Conservation (phyloP, 2,329 filamentous ascomycete species). For the Fusarium verticillioides region DNA sequence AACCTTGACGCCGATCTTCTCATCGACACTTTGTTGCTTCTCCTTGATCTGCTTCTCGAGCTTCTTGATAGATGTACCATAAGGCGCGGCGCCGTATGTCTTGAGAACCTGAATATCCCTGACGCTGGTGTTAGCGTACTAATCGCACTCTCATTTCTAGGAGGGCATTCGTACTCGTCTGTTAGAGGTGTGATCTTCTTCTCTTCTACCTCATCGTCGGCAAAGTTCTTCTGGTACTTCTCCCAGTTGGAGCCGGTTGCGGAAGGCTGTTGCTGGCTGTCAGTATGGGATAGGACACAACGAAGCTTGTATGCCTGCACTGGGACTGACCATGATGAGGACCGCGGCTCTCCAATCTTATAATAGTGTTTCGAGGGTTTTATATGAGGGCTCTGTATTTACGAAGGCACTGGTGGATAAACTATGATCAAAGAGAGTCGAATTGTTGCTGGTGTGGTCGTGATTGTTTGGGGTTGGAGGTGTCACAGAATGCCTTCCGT, state of each 20-base stretch:
- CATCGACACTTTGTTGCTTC: constrained; percentile 96
- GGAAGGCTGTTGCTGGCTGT: constrained; percentile 75
- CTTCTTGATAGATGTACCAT: constrained; percentile 92
- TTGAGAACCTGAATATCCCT: constrained; percentile 99
- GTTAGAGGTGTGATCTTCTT: constrained; percentile 99
- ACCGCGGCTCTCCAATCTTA: constrained; percentile 42
- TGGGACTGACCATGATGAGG: constrained; percentile 56
- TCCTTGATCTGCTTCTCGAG: constrained; percentile 99
- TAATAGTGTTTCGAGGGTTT: neutral
- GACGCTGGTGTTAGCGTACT: constrained; percentile 41
- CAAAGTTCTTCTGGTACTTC: constrained; percentile 98
- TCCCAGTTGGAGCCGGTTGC: constrained; percentile 96
- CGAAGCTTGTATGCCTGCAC: constrained; percentile 9
- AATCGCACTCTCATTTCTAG: neutral
- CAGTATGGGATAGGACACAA: constrained; percentile 33
- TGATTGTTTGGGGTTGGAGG: constrained; percentile 47
- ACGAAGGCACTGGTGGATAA: constrained; percentile 1
- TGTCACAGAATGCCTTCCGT: constrained; percentile 53
- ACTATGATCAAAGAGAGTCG: constrained; percentile 17
- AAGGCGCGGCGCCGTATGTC: constrained; percentile 97
- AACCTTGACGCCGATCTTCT: constrained; percentile 93
- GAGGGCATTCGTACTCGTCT: constrained; percentile 79
- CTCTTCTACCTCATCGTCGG: constrained; percentile 96
- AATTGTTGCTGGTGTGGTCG: constrained; percentile 34
- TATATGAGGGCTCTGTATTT: neutral